Evolutionary conservation across 768 basidiomycete species (phyloP).

Genomic region (Clavulina sp.): DNA sequence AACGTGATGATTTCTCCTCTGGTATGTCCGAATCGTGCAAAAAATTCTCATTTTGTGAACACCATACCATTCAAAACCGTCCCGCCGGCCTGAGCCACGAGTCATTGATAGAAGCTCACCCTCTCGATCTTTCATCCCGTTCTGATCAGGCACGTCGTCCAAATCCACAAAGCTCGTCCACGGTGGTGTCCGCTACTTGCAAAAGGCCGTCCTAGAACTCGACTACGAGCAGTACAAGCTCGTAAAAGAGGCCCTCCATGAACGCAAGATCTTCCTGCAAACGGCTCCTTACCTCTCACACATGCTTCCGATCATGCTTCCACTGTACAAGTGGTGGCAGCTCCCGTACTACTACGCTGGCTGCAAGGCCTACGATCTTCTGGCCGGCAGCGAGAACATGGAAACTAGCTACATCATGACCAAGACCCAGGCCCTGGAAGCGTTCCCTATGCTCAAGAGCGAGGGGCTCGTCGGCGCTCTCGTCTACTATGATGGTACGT

Average conservation of each 20-base stretch:
- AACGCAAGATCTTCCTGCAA: slow-evolving; percentile 83
- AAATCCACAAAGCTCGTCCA: slow-evolving; percentile 98
- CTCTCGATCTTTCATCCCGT: background rate
- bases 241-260: slow-evolving; percentile 85
- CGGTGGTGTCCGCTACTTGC: slow-evolving; percentile 92
- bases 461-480: slow-evolving; percentile 86
- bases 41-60: background rate
- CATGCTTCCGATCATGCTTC: slow-evolving; percentile 95
- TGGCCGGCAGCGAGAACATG: slow-evolving; percentile 96
- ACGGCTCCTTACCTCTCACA: slow-evolving; percentile 84
- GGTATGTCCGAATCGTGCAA: slow-evolving; percentile 29
- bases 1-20: slow-evolving; percentile 79
- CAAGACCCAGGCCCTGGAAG: slow-evolving; percentile 80
- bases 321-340: slow-evolving; percentile 98
- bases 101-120: background rate
- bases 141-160: slow-evolving; percentile 65
- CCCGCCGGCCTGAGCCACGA: no score
- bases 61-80: no score
- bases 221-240: slow-evolving; percentile 96
- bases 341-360: slow-evolving; percentile 92
- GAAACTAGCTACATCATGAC: slow-evolving; percentile 89
- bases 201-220: slow-evolving; percentile 88
- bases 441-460: slow-evolving; percentile 90
- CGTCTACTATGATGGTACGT: slow-evolving; percentile 89
- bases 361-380: slow-evolving; percentile 88